Percentiles rank a stretch among this genome's conserved stretches.
Conservation (phyloP, 441 rosid species). For the Euphorbia schlechtendalii region DNA sequence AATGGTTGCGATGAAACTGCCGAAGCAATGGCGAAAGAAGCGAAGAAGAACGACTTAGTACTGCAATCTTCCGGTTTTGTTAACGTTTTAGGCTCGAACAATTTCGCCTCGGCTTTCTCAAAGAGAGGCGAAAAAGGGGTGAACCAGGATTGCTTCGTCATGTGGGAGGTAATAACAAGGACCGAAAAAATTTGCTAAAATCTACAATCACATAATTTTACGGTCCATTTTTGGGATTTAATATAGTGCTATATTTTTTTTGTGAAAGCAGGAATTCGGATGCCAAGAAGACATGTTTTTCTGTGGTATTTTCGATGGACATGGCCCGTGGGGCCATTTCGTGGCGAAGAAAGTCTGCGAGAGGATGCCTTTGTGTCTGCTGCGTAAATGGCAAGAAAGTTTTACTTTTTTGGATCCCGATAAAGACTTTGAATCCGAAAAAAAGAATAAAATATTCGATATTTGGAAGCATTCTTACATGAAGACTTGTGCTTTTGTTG, state of each 20-base stretch:
- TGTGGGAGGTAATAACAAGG: conserved; percentile 85
- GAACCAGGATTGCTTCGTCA: conserved; percentile 81
- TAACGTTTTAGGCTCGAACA: conserved; percentile 48
- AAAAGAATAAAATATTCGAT: conserved; percentile 44
- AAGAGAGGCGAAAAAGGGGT: conserved; percentile 76
- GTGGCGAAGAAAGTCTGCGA: conserved; percentile 81
- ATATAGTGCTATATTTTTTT: neutral
- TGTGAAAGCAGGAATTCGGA: conserved; percentile 57
- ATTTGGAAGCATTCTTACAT: conserved; percentile 74
- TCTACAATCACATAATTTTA: too few relatives aligned
- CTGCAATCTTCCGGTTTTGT: conserved; percentile 67
- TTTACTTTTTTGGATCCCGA: conserved; percentile 45
- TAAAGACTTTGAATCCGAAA: conserved; percentile 51
- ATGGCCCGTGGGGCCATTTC: conserved; percentile 92
- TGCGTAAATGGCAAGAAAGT: conserved; percentile 79
- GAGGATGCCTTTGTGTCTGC: conserved; percentile 60
- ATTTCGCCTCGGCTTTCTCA: conserved; percentile 64
- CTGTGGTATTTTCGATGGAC: conserved; percentile 94
- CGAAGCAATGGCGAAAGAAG: conserved; percentile 68
- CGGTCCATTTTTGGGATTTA: conserved; percentile 1
- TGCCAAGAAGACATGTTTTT: conserved; percentile 78
- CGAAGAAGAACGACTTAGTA: conserved; percentile 66
- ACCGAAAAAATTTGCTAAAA: too few relatives aligned
- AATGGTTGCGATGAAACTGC: conserved; percentile 36
- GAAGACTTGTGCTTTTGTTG: conserved; percentile 66